Conservation (phyloP, 225 moss, liverwort and hornwort species). For the Sphagnum tenellum region DNA sequence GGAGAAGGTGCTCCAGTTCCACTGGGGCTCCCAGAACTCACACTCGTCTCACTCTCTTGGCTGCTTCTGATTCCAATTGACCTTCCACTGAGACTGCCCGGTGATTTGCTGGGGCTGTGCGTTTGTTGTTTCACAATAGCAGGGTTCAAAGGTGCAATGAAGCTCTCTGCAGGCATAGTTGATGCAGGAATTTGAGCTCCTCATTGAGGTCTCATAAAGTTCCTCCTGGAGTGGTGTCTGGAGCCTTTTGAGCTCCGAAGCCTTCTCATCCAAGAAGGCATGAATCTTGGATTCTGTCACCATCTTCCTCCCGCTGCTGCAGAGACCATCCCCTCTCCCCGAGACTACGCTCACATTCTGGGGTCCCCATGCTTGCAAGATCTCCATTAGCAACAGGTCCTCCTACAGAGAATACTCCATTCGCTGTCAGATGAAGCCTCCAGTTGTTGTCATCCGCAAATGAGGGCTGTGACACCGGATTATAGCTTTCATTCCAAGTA, state of each 20-base stretch:
- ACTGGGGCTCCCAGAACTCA: slow-evolving; percentile 39
- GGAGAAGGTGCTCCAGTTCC: slow-evolving; percentile 9
- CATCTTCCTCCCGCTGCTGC: slow-evolving; percentile 32
- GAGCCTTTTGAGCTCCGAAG: slow-evolving; percentile 29
- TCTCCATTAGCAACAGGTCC: not conserved
- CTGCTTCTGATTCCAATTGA: slow-evolving; percentile 33
- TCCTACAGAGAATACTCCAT: not conserved
- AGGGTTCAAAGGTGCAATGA: slow-evolving; percentile 40
- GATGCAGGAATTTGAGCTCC: slow-evolving; percentile 11
- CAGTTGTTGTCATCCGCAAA: slow-evolving; percentile 8
- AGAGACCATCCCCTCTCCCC: slow-evolving; percentile 8
- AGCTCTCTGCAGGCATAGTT: slow-evolving; percentile 30
- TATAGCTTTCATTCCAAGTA: slow-evolving; percentile 17
- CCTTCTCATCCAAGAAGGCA: slow-evolving; percentile 48
- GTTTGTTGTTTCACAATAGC: slow-evolving; percentile 23
- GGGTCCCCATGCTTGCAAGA: slow-evolving; percentile 3
- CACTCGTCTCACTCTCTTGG: slow-evolving; percentile 39
- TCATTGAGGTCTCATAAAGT: slow-evolving; percentile 9
- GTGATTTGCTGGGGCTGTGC: slow-evolving; percentile 19
- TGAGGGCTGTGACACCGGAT: slow-evolving; percentile 39
- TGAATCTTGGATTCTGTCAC: slow-evolving; percentile 40
- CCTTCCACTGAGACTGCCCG: slow-evolving; percentile 30
- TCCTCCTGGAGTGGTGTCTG: slow-evolving; percentile 45
- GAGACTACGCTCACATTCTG: slow-evolving; percentile 3
- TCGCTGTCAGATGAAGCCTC: not conserved